Base-by-base conservation (phyloP, 257 asterid species). In the Datura wrightii region DNA sequence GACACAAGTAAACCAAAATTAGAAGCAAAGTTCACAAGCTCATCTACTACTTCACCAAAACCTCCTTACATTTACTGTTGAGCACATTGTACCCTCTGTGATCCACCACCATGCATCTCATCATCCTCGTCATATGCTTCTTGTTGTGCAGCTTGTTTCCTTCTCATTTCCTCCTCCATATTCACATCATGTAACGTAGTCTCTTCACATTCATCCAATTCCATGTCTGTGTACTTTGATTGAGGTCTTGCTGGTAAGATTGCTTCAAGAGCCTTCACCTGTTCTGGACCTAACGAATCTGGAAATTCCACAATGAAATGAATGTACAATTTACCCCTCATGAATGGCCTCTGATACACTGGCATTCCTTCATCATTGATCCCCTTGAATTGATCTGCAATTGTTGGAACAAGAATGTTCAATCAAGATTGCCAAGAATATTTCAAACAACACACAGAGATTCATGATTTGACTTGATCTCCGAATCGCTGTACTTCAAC, bases 291-390 rank as follows among this genome's bases (percentile, higher is more conserved):
- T 79, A 91, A 65, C 1, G 93, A 88, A 18, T 92, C 94, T 0
- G 97, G 97, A 84, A 93, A 93, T 15, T 93, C 97, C 4, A 92
- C 94, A 0, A 79, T 81, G 87, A 93, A 93, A 46, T 91, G 95
- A 34, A 93, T 87, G 13, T 91, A 93, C 78, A 93, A 70, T 84
- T 91, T 92, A 1, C 97, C 97, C 82, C 85, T 89, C 93, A 93
- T 91, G 87, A 93, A 92, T 10, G 97, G 89, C 85, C 95, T 92
- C 83, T 81, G 86, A 48, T 93, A 91, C 86, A 90, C 48, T 0
- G 97, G 94, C 97, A 92, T 93, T 15, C 97, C 97, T 86, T 93
- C 97, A 67, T 92, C 97, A 10, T 93, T 92, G 41, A 93, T 87
- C 0, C 93, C 95, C 89, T 93, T 92, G 88, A 74, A 93, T 39